Percentiles rank a stretch among this genome's conserved stretches.
Evolutionary conservation across 306 rosid species (phyloP).

Genomic region (Trifolium pratense): DNA sequence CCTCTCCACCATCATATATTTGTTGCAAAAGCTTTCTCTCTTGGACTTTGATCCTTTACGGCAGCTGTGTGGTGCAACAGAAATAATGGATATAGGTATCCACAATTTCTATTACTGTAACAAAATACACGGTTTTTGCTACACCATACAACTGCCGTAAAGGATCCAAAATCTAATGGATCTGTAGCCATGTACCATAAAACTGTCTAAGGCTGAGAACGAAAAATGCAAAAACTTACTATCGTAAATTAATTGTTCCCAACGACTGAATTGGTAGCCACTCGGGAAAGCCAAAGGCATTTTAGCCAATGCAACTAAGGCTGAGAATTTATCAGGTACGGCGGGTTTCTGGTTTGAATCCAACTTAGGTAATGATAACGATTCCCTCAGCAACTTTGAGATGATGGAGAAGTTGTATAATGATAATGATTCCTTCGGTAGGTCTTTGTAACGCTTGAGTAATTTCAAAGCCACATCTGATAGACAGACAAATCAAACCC

Average conservation of each 20-base stretch:
- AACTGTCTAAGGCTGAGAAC: too few relatives aligned
- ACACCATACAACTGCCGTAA: too few relatives aligned
- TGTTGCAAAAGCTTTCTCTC: too few relatives aligned
- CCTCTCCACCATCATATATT: too few relatives aligned
- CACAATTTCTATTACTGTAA: too few relatives aligned
- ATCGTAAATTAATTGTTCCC: background rate
- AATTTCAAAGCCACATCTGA: conserved; percentile 30
- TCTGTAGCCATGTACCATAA: too few relatives aligned
- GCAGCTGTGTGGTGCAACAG: too few relatives aligned
- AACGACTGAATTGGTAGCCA: background rate
- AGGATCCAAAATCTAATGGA: too few relatives aligned
- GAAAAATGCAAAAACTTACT: background rate
- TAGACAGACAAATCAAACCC: background rate
- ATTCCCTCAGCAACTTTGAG: background rate
- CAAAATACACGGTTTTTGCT: too few relatives aligned
- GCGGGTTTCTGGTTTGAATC: background rate
- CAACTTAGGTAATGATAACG: background rate
- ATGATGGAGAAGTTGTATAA: background rate
- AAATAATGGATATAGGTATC: too few relatives aligned
- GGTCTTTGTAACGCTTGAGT: background rate
- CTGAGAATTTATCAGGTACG: background rate
- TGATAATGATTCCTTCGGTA: conserved; percentile 1
- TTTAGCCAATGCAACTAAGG: background rate
- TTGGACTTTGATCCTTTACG: too few relatives aligned
- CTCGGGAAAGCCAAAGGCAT: conserved; percentile 29